Evolutionary conservation across 1,139 yeast genomes (phyloP), one percentile per base, ranked within the genome.

Genomic region (Debaryomyces nepalensis): DNA sequence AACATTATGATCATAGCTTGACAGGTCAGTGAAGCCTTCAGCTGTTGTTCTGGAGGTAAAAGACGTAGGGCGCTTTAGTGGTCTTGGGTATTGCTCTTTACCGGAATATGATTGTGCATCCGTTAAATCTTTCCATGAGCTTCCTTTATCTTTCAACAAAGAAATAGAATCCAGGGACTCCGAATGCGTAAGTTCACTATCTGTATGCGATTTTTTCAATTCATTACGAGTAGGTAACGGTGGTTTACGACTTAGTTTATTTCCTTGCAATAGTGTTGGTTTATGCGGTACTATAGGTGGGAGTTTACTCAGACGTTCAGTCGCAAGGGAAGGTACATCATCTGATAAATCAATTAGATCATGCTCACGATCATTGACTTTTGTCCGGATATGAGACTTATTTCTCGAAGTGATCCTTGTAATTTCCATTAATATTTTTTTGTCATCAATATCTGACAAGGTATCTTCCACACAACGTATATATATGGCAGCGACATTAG

Each of bases 391-490:
- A 2, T 24, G 15, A 2, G 31, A 3, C n/a, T 21, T 33, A n/a
- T 18, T 24, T 12, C 10, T 22, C 3, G 26, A 12, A 6, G 43
- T 41, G 30, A 52, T 51, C 32, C 64, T 46, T 33, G 52, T 50
- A 21, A 63, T 51, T 43, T 77, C 81, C 18, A 57, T 51, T 30
- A 70, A 63, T 9, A 73, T 70, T 39, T 58, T 64, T 2, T 43
- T 57, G 44, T 77, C 84, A 35, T 79, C 78, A 29, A 68, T 48
- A 39, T 78, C 79, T 12, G 87, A 82, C 53, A 86, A 69, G 1
- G 91, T 83, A 31, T 76, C 75, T 0, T 85, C 80, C 12, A 95
- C 90, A 40, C 86, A 86, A 41, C 99, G 71, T 33, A 95, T 87
- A 59, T 82, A 90, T 5, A 95, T 88, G 0, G 87, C 95, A 22